These are phyloP conservation scores for Theobroma cacao DNA, from an alignment of 345 rosid species.

Conservation along the genomic window DNA sequence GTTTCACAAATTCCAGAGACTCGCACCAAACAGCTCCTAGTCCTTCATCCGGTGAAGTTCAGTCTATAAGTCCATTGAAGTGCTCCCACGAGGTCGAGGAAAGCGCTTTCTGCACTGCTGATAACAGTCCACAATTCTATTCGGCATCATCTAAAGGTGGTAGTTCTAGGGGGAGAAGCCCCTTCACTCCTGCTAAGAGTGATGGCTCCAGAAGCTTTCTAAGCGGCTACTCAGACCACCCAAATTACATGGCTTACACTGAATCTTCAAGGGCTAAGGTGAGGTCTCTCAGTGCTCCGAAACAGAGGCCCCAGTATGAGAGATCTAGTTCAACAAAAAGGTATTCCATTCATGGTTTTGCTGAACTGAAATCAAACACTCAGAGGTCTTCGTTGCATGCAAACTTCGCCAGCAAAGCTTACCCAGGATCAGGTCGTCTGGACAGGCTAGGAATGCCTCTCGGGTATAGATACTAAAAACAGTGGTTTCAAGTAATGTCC, in stretches of 20 bases:
- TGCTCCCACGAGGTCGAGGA: conserved; percentile 47
- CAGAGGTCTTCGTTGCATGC: conserved; percentile 55
- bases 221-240: conserved; percentile 53
- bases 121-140: conserved; percentile 68
- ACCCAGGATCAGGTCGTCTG: conserved; percentile 93
- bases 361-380: conserved; percentile 41
- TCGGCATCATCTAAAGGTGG: conserved; percentile 70
- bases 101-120: conserved; percentile 53
- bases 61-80: conserved; percentile 41
- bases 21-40: conserved; percentile 48
- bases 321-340: conserved; percentile 67
- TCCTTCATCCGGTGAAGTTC: conserved; percentile 55
- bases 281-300: conserved; percentile 83
- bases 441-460: conserved; percentile 87
- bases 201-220: conserved; percentile 53
- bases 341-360: conserved; percentile 37
- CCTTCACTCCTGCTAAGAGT: conserved; percentile 66
- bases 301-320: conserved; percentile 69
- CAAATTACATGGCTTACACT: conserved; percentile 88
- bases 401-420: conserved; percentile 65
- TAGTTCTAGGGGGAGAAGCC: conserved; percentile 47
- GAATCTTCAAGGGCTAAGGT: conserved; percentile 83
- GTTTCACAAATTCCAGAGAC: conserved; percentile 48
- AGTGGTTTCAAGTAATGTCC: not conserved
- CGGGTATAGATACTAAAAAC: conserved; percentile 32